phyloP scores from a whole-genome alignment of 2,329 filamentous ascomycete genomes.

The Chaetomium globosum region DNA sequence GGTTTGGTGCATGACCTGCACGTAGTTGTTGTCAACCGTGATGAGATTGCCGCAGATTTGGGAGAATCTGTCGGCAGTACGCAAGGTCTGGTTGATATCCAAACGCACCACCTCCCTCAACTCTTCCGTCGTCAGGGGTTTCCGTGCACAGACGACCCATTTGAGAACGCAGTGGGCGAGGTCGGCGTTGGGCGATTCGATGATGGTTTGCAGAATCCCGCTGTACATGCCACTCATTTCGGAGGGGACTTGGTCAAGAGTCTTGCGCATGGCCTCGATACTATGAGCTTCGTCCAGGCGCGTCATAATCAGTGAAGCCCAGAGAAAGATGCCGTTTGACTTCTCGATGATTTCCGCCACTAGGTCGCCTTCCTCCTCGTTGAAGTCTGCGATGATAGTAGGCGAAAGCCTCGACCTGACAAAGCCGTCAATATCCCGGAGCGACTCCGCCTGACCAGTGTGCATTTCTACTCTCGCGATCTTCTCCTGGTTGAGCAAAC shows the following conservation, averaged over 20 bases:
- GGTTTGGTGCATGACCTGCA: constrained; percentile 47
- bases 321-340: constrained; percentile 37
- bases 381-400: constrained; percentile 30
- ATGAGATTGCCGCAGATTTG: constrained; percentile 43
- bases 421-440: constrained; percentile 34
- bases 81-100: constrained; percentile 42
- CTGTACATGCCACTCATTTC: constrained; percentile 37
- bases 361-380: constrained; percentile 24
- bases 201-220: constrained; percentile 32
- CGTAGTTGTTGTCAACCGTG: constrained; percentile 40
- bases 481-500: constrained; percentile 31
- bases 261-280: constrained; percentile 34
- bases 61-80: constrained; percentile 34
- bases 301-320: constrained; percentile 35
- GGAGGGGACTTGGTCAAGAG: constrained; percentile 33
- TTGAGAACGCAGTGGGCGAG: constrained; percentile 44
- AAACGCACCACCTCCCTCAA: constrained; percentile 42
- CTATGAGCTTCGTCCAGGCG: constrained; percentile 33
- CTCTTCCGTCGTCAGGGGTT: constrained; percentile 43
- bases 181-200: constrained; percentile 34
- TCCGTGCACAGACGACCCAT: constrained; percentile 43
- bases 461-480: constrained; percentile 27
- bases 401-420: constrained; percentile 27
- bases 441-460: constrained; percentile 31
- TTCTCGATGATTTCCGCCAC: constrained; percentile 33